phyloP scores from a whole-genome alignment of 2,329 filamentous ascomycete genomes.

The Stylonectria norvegica region DNA sequence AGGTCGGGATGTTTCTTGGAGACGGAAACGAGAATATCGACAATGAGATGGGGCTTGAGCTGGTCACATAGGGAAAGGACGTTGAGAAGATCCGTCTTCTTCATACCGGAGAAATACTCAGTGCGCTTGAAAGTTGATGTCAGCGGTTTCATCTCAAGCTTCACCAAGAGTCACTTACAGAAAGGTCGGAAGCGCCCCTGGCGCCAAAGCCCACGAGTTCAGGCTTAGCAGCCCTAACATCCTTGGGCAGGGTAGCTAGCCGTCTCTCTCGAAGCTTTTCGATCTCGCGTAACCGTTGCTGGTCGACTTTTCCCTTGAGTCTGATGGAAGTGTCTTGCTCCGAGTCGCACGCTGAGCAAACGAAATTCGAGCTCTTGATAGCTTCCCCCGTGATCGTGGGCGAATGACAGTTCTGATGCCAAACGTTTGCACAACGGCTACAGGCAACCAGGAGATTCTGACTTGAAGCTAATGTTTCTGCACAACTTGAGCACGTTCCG shows the following conservation, averaged over 20 bases:
- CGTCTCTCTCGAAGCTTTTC: constrained; percentile 31
- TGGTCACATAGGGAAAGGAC: constrained; percentile 41
- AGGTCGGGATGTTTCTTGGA: constrained; percentile 41
- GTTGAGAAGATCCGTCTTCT: constrained; percentile 38
- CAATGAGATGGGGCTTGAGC: constrained; percentile 39
- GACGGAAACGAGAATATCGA: constrained; percentile 41
- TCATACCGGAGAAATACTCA: constrained; percentile 38
- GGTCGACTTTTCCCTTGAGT: constrained; percentile 13
- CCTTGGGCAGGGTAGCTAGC: constrained; percentile 31
- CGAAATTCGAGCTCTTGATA: constrained; percentile 7
- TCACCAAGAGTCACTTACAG: constrained; percentile 25
- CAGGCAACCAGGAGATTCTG: constrained; percentile 17
- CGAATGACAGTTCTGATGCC: constrained; percentile 25
- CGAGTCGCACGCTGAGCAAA: constrained; percentile 19
- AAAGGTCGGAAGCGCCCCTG: constrained; percentile 32
- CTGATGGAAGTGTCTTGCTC: constrained; percentile 7
- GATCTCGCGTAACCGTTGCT: constrained; percentile 25
- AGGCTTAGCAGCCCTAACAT: constrained; percentile 33
- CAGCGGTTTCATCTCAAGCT: neutral
- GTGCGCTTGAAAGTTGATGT: constrained; percentile 29
- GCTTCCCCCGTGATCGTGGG: constrained; percentile 7
- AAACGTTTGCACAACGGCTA: constrained; percentile 18
- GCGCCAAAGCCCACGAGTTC: constrained; percentile 38
- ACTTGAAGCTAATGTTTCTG: constrained; percentile 2
- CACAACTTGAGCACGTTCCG: constrained; percentile 18